Conservation (phyloP, 2,329 filamentous ascomycete species). For the Pochonia chlamydosporia region DNA sequence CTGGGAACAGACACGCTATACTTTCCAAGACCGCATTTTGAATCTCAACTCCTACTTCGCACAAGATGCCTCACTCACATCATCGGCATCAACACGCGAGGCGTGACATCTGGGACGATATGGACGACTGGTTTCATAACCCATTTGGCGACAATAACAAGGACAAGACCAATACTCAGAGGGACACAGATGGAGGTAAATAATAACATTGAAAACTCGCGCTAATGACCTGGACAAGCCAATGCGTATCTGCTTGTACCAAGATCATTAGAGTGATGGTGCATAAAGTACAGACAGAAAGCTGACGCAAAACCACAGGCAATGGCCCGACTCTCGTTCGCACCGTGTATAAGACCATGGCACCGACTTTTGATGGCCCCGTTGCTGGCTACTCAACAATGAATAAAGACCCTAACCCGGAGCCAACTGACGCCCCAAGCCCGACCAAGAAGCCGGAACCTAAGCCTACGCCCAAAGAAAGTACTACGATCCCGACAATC, state of each 20-base stretch:
- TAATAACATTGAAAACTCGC: too few relatives aligned
- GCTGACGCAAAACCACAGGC: slow-evolving; percentile 4
- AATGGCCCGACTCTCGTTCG: slow-evolving; percentile 22
- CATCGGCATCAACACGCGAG: slow-evolving; percentile 20
- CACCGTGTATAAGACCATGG: slow-evolving; percentile 37
- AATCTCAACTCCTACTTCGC: background rate
- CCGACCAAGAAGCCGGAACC: slow-evolving; percentile 3
- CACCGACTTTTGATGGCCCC: slow-evolving; percentile 33
- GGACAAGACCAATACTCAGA: background rate
- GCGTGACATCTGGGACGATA: slow-evolving; percentile 3
- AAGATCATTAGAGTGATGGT: background rate
- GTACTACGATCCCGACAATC: slow-evolving; percentile 17
- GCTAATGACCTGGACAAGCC: background rate
- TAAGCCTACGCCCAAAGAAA: slow-evolving; percentile 8
- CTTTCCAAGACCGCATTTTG: slow-evolving; percentile 1
- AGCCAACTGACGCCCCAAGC: background rate
- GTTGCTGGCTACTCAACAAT: slow-evolving; percentile 37
- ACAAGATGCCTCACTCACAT: slow-evolving; percentile 25
- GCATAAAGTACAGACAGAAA: background rate
- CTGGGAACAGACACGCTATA: background rate
- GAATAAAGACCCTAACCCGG: slow-evolving; percentile 10
- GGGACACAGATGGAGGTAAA: slow-evolving; percentile 3
- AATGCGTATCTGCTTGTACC: background rate
- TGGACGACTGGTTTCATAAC: slow-evolving; percentile 1
- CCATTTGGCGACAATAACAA: background rate